Evolutionary conservation across 75 land plant genomes (phyloP).

Genomic region (Sequoia sempervirens): DNA sequence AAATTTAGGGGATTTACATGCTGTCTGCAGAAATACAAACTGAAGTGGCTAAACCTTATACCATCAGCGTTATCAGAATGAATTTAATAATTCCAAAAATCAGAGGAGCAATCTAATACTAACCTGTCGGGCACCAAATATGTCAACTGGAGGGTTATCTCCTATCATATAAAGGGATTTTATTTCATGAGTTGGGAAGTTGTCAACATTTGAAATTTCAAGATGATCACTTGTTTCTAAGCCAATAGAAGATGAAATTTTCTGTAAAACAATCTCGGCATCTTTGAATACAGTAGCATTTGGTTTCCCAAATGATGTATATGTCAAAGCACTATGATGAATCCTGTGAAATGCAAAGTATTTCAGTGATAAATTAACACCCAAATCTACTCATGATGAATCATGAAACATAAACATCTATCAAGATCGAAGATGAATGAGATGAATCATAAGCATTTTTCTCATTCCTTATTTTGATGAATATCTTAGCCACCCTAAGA

Average conservation of each 20-base stretch:
- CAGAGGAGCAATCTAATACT: neutral
- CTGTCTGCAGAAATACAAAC: neutral
- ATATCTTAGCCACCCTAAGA: neutral
- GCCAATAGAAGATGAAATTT: conserved; percentile 18
- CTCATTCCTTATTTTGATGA: neutral
- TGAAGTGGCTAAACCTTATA: neutral
- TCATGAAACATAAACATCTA: neutral
- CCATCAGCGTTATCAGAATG: neutral
- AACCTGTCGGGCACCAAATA: conserved; percentile 81
- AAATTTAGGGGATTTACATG: neutral
- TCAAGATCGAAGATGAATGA: neutral
- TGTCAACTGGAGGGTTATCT: conserved; percentile 92
- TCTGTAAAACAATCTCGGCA: conserved; percentile 58
- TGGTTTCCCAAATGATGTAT: conserved; percentile 83
- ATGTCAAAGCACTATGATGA: conserved; percentile 37
- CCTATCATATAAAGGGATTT: conserved; percentile 88
- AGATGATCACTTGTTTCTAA: neutral
- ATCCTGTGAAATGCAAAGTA: conserved; percentile 26
- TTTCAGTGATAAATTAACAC: neutral
- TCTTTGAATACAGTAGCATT: conserved; percentile 57
- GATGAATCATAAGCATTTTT: neutral
- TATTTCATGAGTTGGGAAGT: conserved; percentile 15
- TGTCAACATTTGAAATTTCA: neutral
- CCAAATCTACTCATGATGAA: neutral
- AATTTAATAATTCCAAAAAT: neutral